phyloP scores from a whole-genome alignment of 192 early-diverging fungal species.

The Coemansia sp. region DNA sequence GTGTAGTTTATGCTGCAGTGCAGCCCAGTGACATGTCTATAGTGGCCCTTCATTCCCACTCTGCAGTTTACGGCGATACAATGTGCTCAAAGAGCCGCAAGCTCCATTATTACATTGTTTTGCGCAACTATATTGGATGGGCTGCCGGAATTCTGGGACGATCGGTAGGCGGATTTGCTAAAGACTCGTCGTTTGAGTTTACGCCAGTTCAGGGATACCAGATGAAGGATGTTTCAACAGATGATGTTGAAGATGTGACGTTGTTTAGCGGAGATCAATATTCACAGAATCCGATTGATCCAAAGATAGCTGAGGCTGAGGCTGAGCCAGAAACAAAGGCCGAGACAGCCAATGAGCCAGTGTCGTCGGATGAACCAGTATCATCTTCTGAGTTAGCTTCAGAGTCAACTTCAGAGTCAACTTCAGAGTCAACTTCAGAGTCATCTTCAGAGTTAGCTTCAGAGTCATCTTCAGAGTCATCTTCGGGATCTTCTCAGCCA shows the following conservation, averaged over 20 bases:
- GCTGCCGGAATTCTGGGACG: slow-evolving; percentile 24
- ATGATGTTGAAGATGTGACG: slow-evolving; percentile 9
- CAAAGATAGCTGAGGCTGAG: neutral
- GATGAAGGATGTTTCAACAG: slow-evolving; percentile 22
- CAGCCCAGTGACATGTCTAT: slow-evolving; percentile 33
- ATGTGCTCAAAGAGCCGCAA: slow-evolving; percentile 33
- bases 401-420: neutral
- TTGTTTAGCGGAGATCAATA: slow-evolving; percentile 35
- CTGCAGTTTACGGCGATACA: slow-evolving; percentile 31
- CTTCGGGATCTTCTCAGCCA: too few relatives aligned
- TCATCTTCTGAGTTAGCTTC: neutral
- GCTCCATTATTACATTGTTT: slow-evolving; percentile 43
- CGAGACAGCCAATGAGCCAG: neutral
- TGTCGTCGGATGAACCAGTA: neutral
- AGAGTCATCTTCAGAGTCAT: neutral
- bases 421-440: neutral
- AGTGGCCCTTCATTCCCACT: slow-evolving; percentile 36
- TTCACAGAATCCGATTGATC: slow-evolving; percentile 22
- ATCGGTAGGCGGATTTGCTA: slow-evolving; percentile 32
- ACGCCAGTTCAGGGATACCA: slow-evolving; percentile 13
- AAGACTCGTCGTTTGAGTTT: slow-evolving; percentile 14
- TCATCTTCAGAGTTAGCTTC: neutral
- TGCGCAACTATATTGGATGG: slow-evolving; percentile 50
- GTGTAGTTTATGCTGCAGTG: slow-evolving; percentile 34
- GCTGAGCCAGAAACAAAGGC: neutral